Conservation (phyloP, 495 filamentous ascomycete species). For the Daldinia concentrica region DNA sequence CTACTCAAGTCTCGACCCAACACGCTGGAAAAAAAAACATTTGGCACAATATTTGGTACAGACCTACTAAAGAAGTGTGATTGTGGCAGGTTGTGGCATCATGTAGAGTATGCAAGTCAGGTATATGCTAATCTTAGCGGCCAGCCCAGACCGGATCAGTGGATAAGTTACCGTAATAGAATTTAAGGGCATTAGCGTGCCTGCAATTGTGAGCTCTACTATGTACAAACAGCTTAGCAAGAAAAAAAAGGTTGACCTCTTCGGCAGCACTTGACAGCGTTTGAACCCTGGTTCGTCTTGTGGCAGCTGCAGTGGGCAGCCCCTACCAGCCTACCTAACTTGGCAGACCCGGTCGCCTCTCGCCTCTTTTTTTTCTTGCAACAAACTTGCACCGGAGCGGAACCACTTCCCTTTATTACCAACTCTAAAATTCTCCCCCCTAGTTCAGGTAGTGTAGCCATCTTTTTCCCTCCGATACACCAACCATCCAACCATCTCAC, state of each 20-base stretch:
- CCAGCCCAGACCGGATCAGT: slow-evolving; percentile 36
- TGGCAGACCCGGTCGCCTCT: slow-evolving; percentile 27
- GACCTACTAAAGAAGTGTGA: slow-evolving; percentile 18
- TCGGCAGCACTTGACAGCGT: slow-evolving; percentile 3
- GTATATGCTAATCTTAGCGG: slow-evolving; percentile 18
- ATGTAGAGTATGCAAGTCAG: slow-evolving; percentile 23
- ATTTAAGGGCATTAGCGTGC: slow-evolving; percentile 29
- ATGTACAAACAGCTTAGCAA: neutral
- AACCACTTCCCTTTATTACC: slow-evolving; percentile 36
- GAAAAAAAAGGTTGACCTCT: neutral
- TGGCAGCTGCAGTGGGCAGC: slow-evolving; percentile 30
- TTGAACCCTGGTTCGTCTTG: slow-evolving; percentile 21
- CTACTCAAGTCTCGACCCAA: slow-evolving; percentile 32
- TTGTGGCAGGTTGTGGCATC: slow-evolving; percentile 8
- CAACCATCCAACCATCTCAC: slow-evolving; percentile 43
- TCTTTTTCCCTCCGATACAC: slow-evolving; percentile 42
- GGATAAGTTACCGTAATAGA: slow-evolving; percentile 22
- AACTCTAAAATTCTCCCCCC: slow-evolving; percentile 36
- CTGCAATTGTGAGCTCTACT: slow-evolving; percentile 20
- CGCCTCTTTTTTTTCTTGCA: slow-evolving; percentile 31
- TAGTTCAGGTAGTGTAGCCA: slow-evolving; percentile 26
- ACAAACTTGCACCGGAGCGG: slow-evolving; percentile 31
- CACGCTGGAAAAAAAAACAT: slow-evolving; percentile 15
- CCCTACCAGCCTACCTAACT: slow-evolving; percentile 17
- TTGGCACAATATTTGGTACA: neutral